Evolutionary conservation across 495 filamentous ascomycete genomes (phyloP).

Genomic region (Glarea lozoyensis): DNA sequence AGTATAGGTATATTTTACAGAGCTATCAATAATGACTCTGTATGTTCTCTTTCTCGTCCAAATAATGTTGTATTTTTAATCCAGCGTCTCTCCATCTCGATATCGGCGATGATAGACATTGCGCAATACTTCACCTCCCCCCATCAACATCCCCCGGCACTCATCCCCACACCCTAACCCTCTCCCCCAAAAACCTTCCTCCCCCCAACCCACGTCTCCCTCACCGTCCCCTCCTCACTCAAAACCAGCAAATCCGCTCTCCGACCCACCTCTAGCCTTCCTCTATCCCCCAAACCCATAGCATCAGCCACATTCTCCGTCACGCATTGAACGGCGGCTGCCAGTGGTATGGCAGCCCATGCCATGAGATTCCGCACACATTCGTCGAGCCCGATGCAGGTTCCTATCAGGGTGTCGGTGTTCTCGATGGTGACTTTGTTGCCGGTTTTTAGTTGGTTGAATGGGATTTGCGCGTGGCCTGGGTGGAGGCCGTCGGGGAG

Average conservation of each 20-base stretch:
- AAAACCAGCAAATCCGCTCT: slow-evolving; percentile 38
- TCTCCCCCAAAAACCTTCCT: too few relatives aligned
- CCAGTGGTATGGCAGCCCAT: slow-evolving; percentile 33
- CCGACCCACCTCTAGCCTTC: slow-evolving; percentile 31
- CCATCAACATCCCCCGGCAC: too few relatives aligned
- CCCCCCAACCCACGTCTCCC: slow-evolving; percentile 40
- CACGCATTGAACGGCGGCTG: slow-evolving; percentile 36
- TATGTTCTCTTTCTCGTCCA: too few relatives aligned
- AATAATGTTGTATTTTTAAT: too few relatives aligned
- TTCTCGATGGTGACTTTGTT: slow-evolving; percentile 32
- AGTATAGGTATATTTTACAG: too few relatives aligned
- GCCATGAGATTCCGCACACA: slow-evolving; percentile 34
- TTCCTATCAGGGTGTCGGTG: slow-evolving; percentile 36
- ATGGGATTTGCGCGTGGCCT: slow-evolving; percentile 35
- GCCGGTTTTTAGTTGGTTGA: slow-evolving; percentile 29
- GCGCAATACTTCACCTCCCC: too few relatives aligned
- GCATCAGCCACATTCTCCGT: slow-evolving; percentile 39
- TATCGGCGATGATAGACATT: too few relatives aligned
- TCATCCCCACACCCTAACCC: too few relatives aligned
- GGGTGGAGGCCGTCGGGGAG: slow-evolving; percentile 49
- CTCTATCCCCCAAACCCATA: slow-evolving; percentile 31
- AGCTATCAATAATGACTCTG: too few relatives aligned
- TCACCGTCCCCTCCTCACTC: slow-evolving; percentile 30
- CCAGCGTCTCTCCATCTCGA: too few relatives aligned
- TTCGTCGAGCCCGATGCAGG: slow-evolving; percentile 31